These are phyloP conservation scores for Boletus rubropictus DNA, from an alignment of 768 basidiomycete genomes.

Conservation along the genomic window DNA sequence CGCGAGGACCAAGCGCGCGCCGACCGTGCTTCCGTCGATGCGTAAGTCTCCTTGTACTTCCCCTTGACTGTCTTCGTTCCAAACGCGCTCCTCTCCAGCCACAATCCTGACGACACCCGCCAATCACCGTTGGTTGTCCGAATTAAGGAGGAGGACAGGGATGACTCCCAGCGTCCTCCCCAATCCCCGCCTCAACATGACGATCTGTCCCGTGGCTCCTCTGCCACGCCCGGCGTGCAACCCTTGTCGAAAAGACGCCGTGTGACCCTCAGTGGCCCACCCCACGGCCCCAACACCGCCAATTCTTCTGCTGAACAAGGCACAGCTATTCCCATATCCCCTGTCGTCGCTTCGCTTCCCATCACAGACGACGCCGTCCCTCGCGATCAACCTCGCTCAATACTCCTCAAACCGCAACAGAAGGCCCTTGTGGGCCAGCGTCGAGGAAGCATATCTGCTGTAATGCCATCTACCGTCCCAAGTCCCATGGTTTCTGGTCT, in stretches of 20 bases:
- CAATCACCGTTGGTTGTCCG: conserved; percentile 42
- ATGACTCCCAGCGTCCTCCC: conserved; percentile 34
- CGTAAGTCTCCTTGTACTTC: conserved; percentile 36
- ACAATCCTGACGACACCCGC: conserved; percentile 30
- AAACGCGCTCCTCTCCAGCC: conserved; percentile 18
- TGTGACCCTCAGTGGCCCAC: conserved; percentile 59
- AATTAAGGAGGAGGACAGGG: conserved; percentile 64
- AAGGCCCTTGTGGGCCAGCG: conserved; percentile 67
- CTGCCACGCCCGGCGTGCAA: conserved; percentile 36
- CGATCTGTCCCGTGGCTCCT: conserved; percentile 16
- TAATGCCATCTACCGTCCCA: conserved; percentile 29
- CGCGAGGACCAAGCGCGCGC: conserved; percentile 33
- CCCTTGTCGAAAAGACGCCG: conserved; percentile 59
- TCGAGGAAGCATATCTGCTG: conserved; percentile 50
- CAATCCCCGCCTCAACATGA: conserved; percentile 30
- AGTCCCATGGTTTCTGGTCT: conserved; percentile 19
- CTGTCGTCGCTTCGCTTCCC: conserved; percentile 58
- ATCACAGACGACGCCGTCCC: conserved; percentile 54
- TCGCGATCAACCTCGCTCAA: conserved; percentile 37
- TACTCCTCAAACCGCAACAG: conserved; percentile 65
- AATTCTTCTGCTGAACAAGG: conserved; percentile 42
- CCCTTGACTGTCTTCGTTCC: neutral
- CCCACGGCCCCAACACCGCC: conserved; percentile 4
- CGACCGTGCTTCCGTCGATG: conserved; percentile 24
- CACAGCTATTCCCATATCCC: conserved; percentile 55